phyloP scores from a whole-genome alignment of 2,329 filamentous ascomycete species.

The Aspergillus sp. region DNA sequence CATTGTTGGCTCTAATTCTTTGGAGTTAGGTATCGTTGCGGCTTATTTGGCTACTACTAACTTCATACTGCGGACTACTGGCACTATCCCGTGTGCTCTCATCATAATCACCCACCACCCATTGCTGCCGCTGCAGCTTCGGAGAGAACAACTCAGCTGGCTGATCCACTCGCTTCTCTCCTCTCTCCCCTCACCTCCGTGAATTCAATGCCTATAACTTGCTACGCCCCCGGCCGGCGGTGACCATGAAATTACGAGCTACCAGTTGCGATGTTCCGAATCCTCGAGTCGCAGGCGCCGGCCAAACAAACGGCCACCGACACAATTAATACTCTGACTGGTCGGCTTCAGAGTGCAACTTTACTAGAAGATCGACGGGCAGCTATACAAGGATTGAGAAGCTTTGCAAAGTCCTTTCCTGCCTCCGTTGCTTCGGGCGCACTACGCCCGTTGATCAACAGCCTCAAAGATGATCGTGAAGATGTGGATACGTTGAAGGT shows the following conservation, averaged over 20 bases:
- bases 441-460: conserved; percentile 82
- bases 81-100: not conserved
- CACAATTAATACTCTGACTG: conserved; percentile 87
- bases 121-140: conserved; percentile 11
- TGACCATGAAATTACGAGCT: conserved; percentile 45
- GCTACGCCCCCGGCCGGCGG: conserved; percentile 29
- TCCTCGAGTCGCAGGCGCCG: conserved; percentile 72
- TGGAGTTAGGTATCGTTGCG: not conserved
- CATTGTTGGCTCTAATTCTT: too few species aligned
- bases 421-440: conserved; percentile 93
- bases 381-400: conserved; percentile 87
- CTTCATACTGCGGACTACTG: not conserved
- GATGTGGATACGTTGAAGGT: conserved; percentile 97
- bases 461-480: conserved; percentile 81
- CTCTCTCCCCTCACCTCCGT: conserved; percentile 6
- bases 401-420: conserved; percentile 94
- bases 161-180: conserved; percentile 1
- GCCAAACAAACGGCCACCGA: conserved; percentile 95
- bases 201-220: conserved; percentile 33
- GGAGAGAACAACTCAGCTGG: conserved; percentile 23
- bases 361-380: conserved; percentile 92
- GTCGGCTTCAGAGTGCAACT: conserved; percentile 82
- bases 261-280: conserved; percentile 52
- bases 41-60: not conserved
- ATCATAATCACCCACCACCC: not conserved